Base-by-base conservation (phyloP, 352 stramenopile species). In the Blastocystis hominis region DNA sequence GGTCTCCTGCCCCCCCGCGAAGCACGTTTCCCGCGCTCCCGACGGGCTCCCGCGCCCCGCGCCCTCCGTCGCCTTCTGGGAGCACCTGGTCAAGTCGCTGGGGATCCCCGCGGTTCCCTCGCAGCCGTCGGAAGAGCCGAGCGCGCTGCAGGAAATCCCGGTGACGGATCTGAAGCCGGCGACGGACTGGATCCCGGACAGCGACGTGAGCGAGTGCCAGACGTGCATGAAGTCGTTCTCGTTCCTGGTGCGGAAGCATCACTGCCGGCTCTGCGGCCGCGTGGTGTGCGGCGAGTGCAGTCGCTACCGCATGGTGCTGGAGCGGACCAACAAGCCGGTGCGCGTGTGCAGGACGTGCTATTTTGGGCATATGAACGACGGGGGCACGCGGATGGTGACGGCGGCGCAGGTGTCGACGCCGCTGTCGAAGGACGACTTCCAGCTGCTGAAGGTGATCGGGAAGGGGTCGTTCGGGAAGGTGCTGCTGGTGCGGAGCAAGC, bases 391-490 rank as follows among this genome's bases (percentile, higher is more conserved):
- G n/a, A 84, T 84, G 72, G 42, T 84, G 1, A 20, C 47, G 1
- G 24, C 72, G 0, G 24, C 72, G 9, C 44, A 78, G 40, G 77
- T 78, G 17, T 40, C 77, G 15, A n/a, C 54, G 46, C 61, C 77
- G 30, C 56, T 90, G 24, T 75, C 87, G 17, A 81, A 97, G 20
- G 93, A 96, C 54, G 95, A 98, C 90, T 98, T 98, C 88, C 93
- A 97, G 78, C 88, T 98, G 87, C 91, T 98, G 7, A 97, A 97
- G 89, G 94, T 97, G 24, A 95, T 98, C 69, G 95, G 95, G 38
- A 97, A 97, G 88, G 95, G 95, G 40, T 93, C 93, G 6, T 98
- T 98, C 88, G 95, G 95, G 53, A 98, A 98, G 90, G 95, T 98
- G 1, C 96, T 98, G 92, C 90, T 97, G 24, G 95, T 97, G 40